Percentiles rank a stretch among this genome's conserved stretches.
Evolutionary conservation across 2,329 filamentous ascomycete genomes (phyloP).

Genomic region (Drechslerella coelobrocha): DNA sequence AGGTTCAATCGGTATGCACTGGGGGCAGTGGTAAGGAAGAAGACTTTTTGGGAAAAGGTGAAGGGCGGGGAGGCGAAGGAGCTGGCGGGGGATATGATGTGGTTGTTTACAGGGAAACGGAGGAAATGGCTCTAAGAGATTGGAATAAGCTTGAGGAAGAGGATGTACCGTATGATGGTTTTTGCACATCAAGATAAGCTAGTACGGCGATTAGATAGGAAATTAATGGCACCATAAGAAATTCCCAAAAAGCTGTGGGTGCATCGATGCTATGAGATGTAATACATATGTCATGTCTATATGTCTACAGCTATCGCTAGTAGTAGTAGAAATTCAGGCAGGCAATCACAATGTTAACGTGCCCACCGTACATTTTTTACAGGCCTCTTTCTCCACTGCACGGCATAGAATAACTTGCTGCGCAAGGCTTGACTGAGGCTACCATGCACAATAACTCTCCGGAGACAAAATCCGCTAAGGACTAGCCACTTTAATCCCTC

Average conservation of each 20-base stretch:
- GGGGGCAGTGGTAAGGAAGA: not conserved
- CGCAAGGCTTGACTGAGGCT: not conserved
- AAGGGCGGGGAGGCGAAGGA: not conserved
- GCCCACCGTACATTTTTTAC: not conserved
- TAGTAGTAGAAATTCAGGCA: no score
- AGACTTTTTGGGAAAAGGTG: not conserved
- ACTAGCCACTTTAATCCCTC: conserved; percentile 7
- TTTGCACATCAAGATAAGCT: no score
- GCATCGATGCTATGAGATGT: no score
- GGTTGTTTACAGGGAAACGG: not conserved
- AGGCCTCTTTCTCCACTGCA: not conserved
- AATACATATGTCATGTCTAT: no score
- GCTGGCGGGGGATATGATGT: not conserved
- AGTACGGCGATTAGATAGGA: no score
- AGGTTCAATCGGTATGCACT: not conserved
- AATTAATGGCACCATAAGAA: no score
- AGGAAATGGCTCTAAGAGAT: not conserved
- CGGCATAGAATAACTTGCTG: not conserved
- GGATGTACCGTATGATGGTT: no score
- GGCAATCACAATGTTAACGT: no score
- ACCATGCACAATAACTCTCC: not conserved
- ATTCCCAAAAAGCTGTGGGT: no score
- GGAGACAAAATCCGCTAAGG: conserved; percentile 14
- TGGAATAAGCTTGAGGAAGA: not conserved
- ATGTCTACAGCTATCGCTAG: no score